Base-by-base conservation (phyloP, 176 grass and related monocot species). In the Oryza australiensis region DNA sequence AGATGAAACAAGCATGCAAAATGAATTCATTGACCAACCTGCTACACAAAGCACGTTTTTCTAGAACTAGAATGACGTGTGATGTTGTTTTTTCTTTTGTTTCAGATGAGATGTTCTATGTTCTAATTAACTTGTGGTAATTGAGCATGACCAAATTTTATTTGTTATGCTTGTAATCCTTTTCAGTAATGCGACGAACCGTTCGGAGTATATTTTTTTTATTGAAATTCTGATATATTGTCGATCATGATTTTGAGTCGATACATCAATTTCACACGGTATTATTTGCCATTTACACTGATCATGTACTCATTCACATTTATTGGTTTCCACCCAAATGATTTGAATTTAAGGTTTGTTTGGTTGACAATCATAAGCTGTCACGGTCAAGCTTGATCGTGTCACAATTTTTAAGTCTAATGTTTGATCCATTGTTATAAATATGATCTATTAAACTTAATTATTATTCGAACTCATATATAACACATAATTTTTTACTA, bases 1-100 rank as follows among this genome's bases (percentile, higher is more conserved):
- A 55, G 51, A 20, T 20, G 51, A 22, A 55, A 55, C 51, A 20
- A 76, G 16, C 37, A 78, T 64, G 38, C 40, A 49, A 49, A 27
- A 26, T 68, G 23, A 86, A 66, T 80, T 57, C 32, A 43, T 37
- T 34, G 33, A 34, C 26, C 11, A 41, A 5, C 46, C 33, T 70
- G 48, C 16, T 70, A 81, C 48, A 71, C 48, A 29, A 59, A 59
- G 5, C 48, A 60, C 53, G 32, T 20, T 34, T 46, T 42, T 60
- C 49, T 14, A 69, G 34, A 33, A 60, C 79, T 48, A 75, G 3
- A 81, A 75, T 68, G 84, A 75, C 68, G 29, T 81, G 46, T 3
- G 57, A 16, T 24, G 24, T 60, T 40, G 12, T 69, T 62, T 22
- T 70, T 79, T 20, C 12, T 68, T 51, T 24, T 2, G 2, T 60